These are phyloP conservation scores for Vitellaria paradoxa DNA, from an alignment of 179 eudicot genomes.

Conservation along the genomic window DNA sequence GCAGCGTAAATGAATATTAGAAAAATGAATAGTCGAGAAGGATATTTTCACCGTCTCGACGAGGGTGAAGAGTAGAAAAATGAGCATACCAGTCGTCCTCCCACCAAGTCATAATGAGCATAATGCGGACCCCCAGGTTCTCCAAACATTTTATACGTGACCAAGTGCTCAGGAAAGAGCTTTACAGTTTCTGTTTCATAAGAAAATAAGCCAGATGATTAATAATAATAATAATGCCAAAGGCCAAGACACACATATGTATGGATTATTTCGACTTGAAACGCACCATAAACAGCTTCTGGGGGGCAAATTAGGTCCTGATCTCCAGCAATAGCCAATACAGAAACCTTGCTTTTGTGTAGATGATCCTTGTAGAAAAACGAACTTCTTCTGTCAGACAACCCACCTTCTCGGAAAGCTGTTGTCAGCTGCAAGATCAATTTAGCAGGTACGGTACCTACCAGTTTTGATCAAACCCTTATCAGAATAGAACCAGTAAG, in stretches of 20 bases:
- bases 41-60: background rate
- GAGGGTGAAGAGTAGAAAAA: background rate
- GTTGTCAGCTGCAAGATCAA: slow-evolving; percentile 75
- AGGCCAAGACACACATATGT: background rate
- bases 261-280: background rate
- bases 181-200: slow-evolving; percentile 69
- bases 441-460: slow-evolving; percentile 55
- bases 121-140: slow-evolving; percentile 89
- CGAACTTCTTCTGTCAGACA: slow-evolving; percentile 70
- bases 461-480: slow-evolving; percentile 7
- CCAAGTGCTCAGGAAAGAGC: slow-evolving; percentile 68
- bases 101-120: slow-evolving; percentile 96
- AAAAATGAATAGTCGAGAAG: background rate
- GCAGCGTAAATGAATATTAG: background rate
- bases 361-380: slow-evolving; percentile 87
- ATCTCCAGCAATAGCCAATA: slow-evolving; percentile 90
- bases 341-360: slow-evolving; percentile 61
- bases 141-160: slow-evolving; percentile 77
- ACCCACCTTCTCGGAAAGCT: slow-evolving; percentile 82
- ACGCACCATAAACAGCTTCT: slow-evolving; percentile 79
- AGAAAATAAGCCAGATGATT: background rate
- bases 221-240: background rate
- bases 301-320: slow-evolving; percentile 87
- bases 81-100: slow-evolving; percentile 70
- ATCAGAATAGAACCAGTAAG: background rate